These are phyloP conservation scores for Colletotrichum sp. DNA, from an alignment of 2,329 filamentous ascomycete genomes.

Conservation along the genomic window DNA sequence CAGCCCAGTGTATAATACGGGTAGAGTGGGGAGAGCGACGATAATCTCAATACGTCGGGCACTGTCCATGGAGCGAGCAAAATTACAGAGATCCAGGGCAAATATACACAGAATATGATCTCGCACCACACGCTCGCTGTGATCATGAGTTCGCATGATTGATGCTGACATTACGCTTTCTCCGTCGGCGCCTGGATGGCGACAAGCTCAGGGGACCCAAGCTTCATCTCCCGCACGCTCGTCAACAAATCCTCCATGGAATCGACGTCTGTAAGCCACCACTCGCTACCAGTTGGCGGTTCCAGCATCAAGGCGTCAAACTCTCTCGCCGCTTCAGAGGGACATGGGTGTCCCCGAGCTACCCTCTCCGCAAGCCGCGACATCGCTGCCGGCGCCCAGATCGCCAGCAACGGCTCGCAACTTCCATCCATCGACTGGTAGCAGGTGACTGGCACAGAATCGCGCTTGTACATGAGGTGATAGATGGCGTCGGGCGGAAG, in stretches of 20 bases:
- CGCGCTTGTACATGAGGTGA: slow-evolving; percentile 28
- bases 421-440: slow-evolving; percentile 33
- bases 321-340: background rate
- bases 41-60: background rate
- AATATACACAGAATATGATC: background rate
- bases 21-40: background rate
- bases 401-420: slow-evolving; percentile 37
- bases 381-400: slow-evolving; percentile 38
- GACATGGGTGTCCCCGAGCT: slow-evolving; percentile 14
- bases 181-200: background rate
- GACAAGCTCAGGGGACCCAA: background rate
- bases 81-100: background rate
- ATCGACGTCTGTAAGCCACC: slow-evolving; percentile 15
- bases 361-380: slow-evolving; percentile 22
- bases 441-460: slow-evolving; percentile 33
- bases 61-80: background rate
- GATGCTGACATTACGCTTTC: background rate
- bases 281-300: background rate
- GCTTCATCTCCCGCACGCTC: slow-evolving; percentile 3
- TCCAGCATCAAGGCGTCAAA: background rate
- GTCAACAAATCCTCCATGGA: slow-evolving; percentile 10
- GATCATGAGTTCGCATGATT: accelerated
- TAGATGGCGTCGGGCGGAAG: slow-evolving; percentile 28
- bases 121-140: background rate
- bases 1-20: background rate